Base-by-base conservation (phyloP, 306 rosid genomes). In the Urtica urens region DNA sequence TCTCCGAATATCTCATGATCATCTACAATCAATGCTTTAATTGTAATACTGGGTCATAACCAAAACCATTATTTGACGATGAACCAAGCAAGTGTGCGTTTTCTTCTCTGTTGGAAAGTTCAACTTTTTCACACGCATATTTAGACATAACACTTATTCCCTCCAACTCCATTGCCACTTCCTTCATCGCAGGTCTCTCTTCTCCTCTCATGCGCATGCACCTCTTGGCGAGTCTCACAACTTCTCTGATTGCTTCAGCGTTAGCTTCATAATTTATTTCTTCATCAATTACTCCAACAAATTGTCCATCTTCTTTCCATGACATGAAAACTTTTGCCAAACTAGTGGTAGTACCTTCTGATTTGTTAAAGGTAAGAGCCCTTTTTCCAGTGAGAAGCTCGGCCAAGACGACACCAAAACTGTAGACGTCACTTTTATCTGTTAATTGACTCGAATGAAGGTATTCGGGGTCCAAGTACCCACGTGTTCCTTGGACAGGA, bases 401-500 rank as follows among this genome's bases (percentile, higher is more conserved):
- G 0, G 41, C 28, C 2, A 59, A 15, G 5, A 59, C 57, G 1
- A 59, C 55, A 6, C 64, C 56, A 23, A 59, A 59, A 35, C 65
- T 59, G 13, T 26, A 59, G 14, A 59, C 65, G 5, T 59, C 65
- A 2, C 49, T 59, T 49, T 49, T 49, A 10, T 18, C 27, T 1
- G 57, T 59, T 14, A 59, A n/a, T 0, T 13, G 24, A 0, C 38
- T 44, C 10, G 65, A 25, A 11, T 7, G 12, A 0, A 59, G 20
- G 8, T 59, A 59, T 11, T 59, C 65, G 0, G 56, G 65, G 4
- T 49, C 57, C 1, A 59, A 38, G 56, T 59, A 59, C 0, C 65
- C 57, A 23, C 39, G 27, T 19, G 65, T 59, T 2, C 57, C 65
- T 50, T 49, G 57, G 23, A 49, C 57, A 3, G 47, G 7, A 12